These are phyloP conservation scores for Ogataea saltuana DNA, from an alignment of 805 yeast species.

Conservation along the genomic window DNA sequence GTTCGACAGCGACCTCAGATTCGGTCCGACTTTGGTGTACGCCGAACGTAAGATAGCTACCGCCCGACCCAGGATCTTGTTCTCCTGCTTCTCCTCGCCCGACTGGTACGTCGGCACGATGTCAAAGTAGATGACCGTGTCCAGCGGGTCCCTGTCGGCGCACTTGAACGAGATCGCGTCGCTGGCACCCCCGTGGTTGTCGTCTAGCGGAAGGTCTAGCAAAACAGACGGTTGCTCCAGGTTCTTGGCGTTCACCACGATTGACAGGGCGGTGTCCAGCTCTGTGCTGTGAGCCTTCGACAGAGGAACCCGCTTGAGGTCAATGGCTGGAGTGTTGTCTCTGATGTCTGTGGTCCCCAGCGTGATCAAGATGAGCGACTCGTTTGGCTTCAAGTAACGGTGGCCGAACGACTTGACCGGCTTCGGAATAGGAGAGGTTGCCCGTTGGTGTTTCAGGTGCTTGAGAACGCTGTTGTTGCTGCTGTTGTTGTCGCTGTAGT, in stretches of 20 bases:
- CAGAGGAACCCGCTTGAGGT: slow-evolving; percentile 71
- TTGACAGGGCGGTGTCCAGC: slow-evolving; percentile 82
- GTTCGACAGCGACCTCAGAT: slow-evolving; percentile 66
- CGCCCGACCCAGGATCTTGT: slow-evolving; percentile 73
- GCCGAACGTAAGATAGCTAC: slow-evolving; percentile 68
- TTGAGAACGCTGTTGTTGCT: slow-evolving; percentile 22
- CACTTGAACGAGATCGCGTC: slow-evolving; percentile 77
- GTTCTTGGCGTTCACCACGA: slow-evolving; percentile 54
- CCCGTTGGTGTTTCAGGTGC: slow-evolving; percentile 24
- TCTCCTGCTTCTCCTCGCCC: slow-evolving; percentile 23
- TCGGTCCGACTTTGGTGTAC: slow-evolving; percentile 65
- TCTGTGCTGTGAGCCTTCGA: slow-evolving; percentile 79
- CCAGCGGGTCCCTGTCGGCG: slow-evolving; percentile 46
- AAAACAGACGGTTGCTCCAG: slow-evolving; percentile 56
- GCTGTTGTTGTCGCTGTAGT: slow-evolving; percentile 16
- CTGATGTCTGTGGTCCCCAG: slow-evolving; percentile 85
- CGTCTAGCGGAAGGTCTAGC: slow-evolving; percentile 81
- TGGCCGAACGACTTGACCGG: slow-evolving; percentile 88
- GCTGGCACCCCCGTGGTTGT: slow-evolving; percentile 63
- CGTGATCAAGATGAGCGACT: slow-evolving; percentile 75
- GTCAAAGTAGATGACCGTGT: slow-evolving; percentile 72
- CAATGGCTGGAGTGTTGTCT: slow-evolving; percentile 56
- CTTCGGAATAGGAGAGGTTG: slow-evolving; percentile 38
- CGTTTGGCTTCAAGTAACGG: slow-evolving; percentile 60
- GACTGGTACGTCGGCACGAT: slow-evolving; percentile 81